phyloP scores from a whole-genome alignment of 225 moss, liverwort and hornwort genomes.

The Pseudisothecium myosuroides region DNA sequence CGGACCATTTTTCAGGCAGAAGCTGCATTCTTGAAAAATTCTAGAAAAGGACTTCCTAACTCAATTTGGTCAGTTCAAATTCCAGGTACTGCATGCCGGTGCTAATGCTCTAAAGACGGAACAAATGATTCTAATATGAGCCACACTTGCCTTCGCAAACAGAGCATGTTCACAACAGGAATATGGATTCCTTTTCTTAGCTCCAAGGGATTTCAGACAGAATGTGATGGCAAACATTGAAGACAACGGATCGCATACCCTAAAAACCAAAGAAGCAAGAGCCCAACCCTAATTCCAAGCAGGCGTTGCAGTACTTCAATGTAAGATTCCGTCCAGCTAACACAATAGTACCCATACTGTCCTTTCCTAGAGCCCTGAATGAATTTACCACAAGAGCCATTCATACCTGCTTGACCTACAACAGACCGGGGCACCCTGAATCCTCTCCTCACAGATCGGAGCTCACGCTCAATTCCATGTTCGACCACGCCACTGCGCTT shows the following conservation, averaged over 20 bases:
- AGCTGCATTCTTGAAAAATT: neutral
- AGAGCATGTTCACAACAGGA: neutral
- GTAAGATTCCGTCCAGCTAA: neutral
- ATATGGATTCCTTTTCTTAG: neutral
- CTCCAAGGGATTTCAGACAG: neutral
- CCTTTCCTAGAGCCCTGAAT: neutral
- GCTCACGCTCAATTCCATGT: neutral
- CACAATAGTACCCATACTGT: neutral
- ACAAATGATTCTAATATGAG: neutral
- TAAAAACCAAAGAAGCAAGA: neutral
- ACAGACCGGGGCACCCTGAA: neutral
- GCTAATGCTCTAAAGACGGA: neutral
- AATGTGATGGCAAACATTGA: neutral
- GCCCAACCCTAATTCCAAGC: neutral
- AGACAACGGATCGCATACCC: neutral
- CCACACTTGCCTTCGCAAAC: neutral
- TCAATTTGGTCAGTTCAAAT: neutral
- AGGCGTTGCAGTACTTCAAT: neutral
- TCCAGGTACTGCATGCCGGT: neutral
- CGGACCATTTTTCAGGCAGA: neutral
- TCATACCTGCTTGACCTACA: neutral
- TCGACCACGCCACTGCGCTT: neutral
- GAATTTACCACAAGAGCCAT: neutral
- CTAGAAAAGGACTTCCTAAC: neutral
- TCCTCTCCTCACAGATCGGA: neutral